Evolutionary conservation across 2,329 filamentous ascomycete genomes (phyloP), one percentile per base, ranked within the genome.

Genomic region (Aspergillus oerlinghausenensis): DNA sequence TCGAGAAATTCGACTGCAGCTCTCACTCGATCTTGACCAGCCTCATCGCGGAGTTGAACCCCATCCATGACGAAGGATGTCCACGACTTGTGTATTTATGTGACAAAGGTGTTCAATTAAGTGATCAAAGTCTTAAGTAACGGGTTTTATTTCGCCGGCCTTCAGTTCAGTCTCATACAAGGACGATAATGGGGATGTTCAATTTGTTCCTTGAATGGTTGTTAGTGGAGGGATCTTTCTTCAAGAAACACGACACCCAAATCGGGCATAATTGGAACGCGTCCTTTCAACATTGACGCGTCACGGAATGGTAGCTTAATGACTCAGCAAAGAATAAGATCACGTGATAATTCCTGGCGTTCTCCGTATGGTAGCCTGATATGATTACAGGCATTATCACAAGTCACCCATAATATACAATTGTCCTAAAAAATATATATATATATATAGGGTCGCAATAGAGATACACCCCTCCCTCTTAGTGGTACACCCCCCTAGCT

Each of bases 1-100:
- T 97, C 93, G 47, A 97, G 85, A 70, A 97, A 97, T 73, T 97
- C 92, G 67, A 88, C 84, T n/a, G 91, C 92, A 62, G 88, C 85
- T 67, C 91, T 88, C 73, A 96, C 85, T 68, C 92, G 90, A 78
- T 95, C 88, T 66, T 86, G 84, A 67, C 88, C 86, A 63, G 88
- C 90, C 75, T 94, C 90, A 81, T 97, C 92, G 75, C 88, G 85
- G 67, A 95, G 84, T 78, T 88, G 85, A 65, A 85, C 79, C 59
- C 80, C 83, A 65, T 92, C 88, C 89, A 94, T 92, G 56, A 56
- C 64, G 62, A 58, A 52, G 57, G 55, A 56, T 55, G 57, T 54
- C 55, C 60, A 50, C 56, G 57, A 58, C 40, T 55, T 54, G 50
- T 53, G 49, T 40, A 56, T 51, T 17, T 45, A 55, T 59, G 40